Evolutionary conservation across 257 asterid species (phyloP), one percentile per base, ranked within the genome.

Genomic region (Nicotiana knightiana): DNA sequence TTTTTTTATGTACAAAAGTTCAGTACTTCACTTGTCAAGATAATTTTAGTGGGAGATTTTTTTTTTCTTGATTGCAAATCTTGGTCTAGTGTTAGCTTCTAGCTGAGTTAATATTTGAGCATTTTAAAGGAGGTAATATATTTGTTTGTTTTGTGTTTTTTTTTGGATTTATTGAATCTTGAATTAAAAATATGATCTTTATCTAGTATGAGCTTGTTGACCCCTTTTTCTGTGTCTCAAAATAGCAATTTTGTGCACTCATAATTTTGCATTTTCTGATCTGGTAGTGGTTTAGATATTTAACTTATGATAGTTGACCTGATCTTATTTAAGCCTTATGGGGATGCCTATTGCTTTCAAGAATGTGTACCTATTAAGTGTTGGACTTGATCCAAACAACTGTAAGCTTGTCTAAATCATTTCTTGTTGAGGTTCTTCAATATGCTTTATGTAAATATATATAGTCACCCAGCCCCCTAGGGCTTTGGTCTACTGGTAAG

Each of bases 301-400:
- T 70, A 21, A 9, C 78, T 43, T 13, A 43, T 43, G 59, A 21
- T 39, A 70, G 59, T 70, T 2, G 11, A 70, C 35, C 35, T 70
- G 58, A 37, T 68, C 55, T 68, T n/a, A 18, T 18, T 37, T 68
- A 1, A 68, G 77, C 77, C 77, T 68, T 37, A 15, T 33, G 30
- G 55, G 9, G 55, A 67, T 67, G 1, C 55, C 55, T 37, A 53
- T 53, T 67, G 2, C 76, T 16, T 18, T 67, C 18, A 9, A 35
- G 76, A 67, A 67, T 35, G n/a, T 68, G 33, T n/a, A 68, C 18
- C 77, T 70, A 70, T n/a, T 70, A 21, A n/a, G n/a, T 70, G 21
- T 17, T 12, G 21, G 78, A 70, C 78, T 3, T 70, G 78, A 21
- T 43, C 78, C 59, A 43, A 5, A 43, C 21, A 5, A 39, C 6